Base-by-base conservation (phyloP, 1,284 basidiomycete genomes). In the Polyporus tsugae region DNA sequence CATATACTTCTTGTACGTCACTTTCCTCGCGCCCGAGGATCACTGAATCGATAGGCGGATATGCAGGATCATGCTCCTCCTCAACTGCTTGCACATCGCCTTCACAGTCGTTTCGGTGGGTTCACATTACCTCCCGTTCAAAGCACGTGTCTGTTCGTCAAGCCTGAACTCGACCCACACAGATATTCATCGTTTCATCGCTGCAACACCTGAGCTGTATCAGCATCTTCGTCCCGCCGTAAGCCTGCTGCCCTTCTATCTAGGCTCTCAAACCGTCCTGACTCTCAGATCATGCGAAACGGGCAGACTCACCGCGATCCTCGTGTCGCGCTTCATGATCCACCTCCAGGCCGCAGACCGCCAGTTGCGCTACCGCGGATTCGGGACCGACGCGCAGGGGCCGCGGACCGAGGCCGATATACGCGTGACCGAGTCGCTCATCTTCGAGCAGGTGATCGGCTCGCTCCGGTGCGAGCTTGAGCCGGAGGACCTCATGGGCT, bases 391-490 rank as follows among this genome's bases (percentile, higher is more conserved):
- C 35, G 22, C 55, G 35, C 55, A n/a, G n/a, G 19, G 35, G 55
- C 22, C 55, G 55, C 7, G n/a, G 35, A n/a, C 19, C 33, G 55
- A 38, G 6, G 35, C 2, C 19, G 19, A 36, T 2, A 19, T 10
- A 17, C 33, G 55, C 9, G 36, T 17, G 38, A 55, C 22, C 39
- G 29, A 29, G 29, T 53, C 62, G 7, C 15, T 53, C n/a, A 15
- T 72, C 70, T 58, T 58, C 55, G 35, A 58, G 4, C 38, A 35
- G 33, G 55, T 58, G 15, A 38, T 58, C n/a, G 55, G 55, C 35
- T 38, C 55, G 15, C 35, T 58, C 9, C 33, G 35, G 33, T 38
- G 55, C 35, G 29, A 29, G 55, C 55, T 58, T 19, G 55, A n/a
- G 33, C 55, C 55, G 5, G 35, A 19, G 35, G 55, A 58, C 35